Base-by-base conservation (phyloP, 1,284 basidiomycete species). In the Peniophora sp. region DNA sequence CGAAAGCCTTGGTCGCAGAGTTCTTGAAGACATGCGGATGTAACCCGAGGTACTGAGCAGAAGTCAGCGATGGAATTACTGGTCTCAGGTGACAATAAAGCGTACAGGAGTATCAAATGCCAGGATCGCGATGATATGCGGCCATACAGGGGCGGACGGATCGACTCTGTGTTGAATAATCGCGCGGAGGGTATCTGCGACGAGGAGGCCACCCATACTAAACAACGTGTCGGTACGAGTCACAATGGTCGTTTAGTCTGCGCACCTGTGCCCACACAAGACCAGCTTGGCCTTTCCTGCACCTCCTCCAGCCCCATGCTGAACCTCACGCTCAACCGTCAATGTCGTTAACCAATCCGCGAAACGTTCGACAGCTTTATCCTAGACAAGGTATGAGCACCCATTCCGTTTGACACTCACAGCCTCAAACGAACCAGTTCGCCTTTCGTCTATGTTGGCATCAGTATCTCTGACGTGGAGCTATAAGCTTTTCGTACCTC, bases 31-130 rank as follows among this genome's bases (percentile, higher is more conserved):
- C 83, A 51, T 75, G 73, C 0, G 94, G 94, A 60, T 97, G 85
- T 10, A 97, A 72, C 11, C 92, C 92, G 23, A 91, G 78, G 64
- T 88, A 95, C 89, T 94, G 53, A 36, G 41, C 12, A 27, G 47
- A 47, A 45, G 12, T 32, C 6, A 52, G 37, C 37, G 22, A 27
- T 37, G 8, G 37, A n/a, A 51, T 41, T 5, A 5, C n/a, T 41
- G 5, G 37, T 5, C n/a, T 6, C n/a, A 20, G 18, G n/a, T 8
- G n/a, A 20, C 37, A 41, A n/a, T n/a, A n/a, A n/a, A n/a, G n/a
- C n/a, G 37, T 41, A 91, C 91, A 6, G 93, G 95, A 1, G 95
- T 96, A 62, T 97, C 95, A 62, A 88, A 97, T 1, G 94, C 88
- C 52, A 92, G 70, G 55, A 85, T 86, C 5, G 83, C 90, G 35